phyloP scores from a whole-genome alignment of 2,329 filamentous ascomycete genomes.

The Stachybotrys echinatus region DNA sequence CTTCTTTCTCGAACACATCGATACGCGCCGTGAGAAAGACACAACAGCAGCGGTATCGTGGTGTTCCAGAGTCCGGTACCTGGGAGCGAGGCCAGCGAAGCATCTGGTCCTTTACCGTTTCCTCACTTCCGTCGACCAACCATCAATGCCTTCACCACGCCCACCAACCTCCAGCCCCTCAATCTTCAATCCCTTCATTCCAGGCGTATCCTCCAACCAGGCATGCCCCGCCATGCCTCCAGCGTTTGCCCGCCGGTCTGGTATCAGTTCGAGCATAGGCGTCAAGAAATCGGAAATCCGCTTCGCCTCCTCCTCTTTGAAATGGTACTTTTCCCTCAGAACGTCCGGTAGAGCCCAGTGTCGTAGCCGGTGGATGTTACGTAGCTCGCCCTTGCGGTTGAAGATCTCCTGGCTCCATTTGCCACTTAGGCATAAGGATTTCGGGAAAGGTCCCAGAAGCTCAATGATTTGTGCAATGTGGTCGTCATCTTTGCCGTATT shows the following conservation, averaged over 20 bases:
- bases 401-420: slow-evolving; percentile 99
- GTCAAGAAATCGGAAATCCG: slow-evolving; percentile 75
- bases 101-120: slow-evolving; percentile 63
- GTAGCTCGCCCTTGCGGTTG: slow-evolving; percentile 92
- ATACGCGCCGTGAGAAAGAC: neutral
- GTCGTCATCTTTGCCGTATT: slow-evolving; percentile 99
- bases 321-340: slow-evolving; percentile 94
- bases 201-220: slow-evolving; percentile 80
- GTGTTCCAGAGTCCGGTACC: neutral
- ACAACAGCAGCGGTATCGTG: neutral
- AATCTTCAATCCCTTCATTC: slow-evolving; percentile 78
- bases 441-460: slow-evolving; percentile 87
- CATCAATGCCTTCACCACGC: slow-evolving; percentile 86
- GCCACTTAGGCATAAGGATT: slow-evolving; percentile 82
- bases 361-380: slow-evolving; percentile 92
- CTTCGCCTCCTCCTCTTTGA: slow-evolving; percentile 74
- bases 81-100: too few species aligned
- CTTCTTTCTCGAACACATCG: neutral
- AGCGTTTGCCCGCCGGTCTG: slow-evolving; percentile 86
- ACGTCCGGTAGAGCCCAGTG: slow-evolving; percentile 96
- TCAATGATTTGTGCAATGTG: slow-evolving; percentile 99
- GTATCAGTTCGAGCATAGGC: slow-evolving; percentile 86
- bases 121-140: slow-evolving; percentile 87
- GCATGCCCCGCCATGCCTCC: slow-evolving; percentile 86
- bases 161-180: slow-evolving; percentile 71